phyloP scores from a whole-genome alignment of 2,329 filamentous ascomycete genomes.

The Fusarium sp. region DNA sequence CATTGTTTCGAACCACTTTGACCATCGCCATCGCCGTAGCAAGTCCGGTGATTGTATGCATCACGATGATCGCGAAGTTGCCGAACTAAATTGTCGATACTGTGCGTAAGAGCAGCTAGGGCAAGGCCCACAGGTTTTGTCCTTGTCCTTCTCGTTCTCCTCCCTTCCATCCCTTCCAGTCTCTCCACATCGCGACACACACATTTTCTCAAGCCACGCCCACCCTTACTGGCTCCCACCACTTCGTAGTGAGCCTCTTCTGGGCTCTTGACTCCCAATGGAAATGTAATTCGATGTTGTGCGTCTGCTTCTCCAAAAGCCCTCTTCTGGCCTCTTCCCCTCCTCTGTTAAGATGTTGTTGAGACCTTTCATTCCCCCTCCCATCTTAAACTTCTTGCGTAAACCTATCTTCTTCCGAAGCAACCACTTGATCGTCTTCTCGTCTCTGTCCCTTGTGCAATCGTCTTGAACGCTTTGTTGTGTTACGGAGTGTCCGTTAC shows the following conservation, averaged over 20 bases:
- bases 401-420: slow-evolving; percentile 18
- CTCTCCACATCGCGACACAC: slow-evolving; percentile 42
- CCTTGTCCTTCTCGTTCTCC: slow-evolving; percentile 41
- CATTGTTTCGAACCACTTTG: slow-evolving; percentile 22
- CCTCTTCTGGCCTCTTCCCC: slow-evolving; percentile 28
- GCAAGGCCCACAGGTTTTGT: slow-evolving; percentile 39
- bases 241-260: slow-evolving; percentile 30
- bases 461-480: slow-evolving; percentile 35
- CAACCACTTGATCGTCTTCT: slow-evolving; percentile 15
- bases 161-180: slow-evolving; percentile 39
- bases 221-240: slow-evolving; percentile 32
- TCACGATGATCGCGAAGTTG: slow-evolving; percentile 18
- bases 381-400: slow-evolving; percentile 8
- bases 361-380: slow-evolving; percentile 10
- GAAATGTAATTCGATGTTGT: slow-evolving; percentile 39
- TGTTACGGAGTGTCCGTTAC: slow-evolving; percentile 40
- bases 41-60: slow-evolving; percentile 12
- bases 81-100: slow-evolving; percentile 25
- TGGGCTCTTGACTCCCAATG: slow-evolving; percentile 26
- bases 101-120: slow-evolving; percentile 38
- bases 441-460: slow-evolving; percentile 30
- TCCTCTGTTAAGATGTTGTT: slow-evolving; percentile 22
- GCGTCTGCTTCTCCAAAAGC: slow-evolving; percentile 38
- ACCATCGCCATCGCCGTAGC: slow-evolving; percentile 23
- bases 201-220: slow-evolving; percentile 36